Evolutionary conservation across 2,329 filamentous ascomycete genomes (phyloP), one percentile per base, ranked within the genome.

Genomic region (Anisogramma anomala): DNA sequence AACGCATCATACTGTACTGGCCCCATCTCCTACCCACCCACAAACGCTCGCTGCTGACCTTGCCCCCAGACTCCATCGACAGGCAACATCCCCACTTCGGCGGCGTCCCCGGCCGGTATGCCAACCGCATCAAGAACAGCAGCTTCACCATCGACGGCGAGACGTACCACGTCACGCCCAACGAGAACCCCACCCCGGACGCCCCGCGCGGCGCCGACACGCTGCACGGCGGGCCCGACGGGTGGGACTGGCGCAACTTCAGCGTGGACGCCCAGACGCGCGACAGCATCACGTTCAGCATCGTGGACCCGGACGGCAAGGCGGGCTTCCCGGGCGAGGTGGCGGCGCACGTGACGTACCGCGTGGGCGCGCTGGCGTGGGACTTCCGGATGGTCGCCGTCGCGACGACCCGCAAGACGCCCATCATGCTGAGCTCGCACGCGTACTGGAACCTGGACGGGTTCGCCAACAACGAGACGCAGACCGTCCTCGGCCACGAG

Each of bases 401-500:
- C 41, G 67, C 82, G 3, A 77, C 79, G 7, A 84, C 79, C 22
- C 76, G 83, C 63, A 80, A 78, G 63, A 88, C 84, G 5, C 84
- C 84, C 36, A 85, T 89, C 58, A 88, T 89, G 83, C 69, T 89
- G 43, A 83, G 73, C 55, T 71, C 66, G 50, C 68, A 84, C 66
- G 75, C 74, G 6, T 89, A 89, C 68, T 89, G 83, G 84, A 88
- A 88, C 58, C 67, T 89, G 33, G 83, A 88, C 53, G 84, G 79
- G 25, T 89, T 83, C 53, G 70, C 79, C 53, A 85, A 87, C 62
- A 75, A 80, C 43, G 69, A 82, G 56, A 83, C 80, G 2, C 66
- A 68, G 43, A 67, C 64, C 2, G 71, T 72, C 11, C 67, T 84
- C 40, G 83, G 87, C 63, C 80, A 87, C 64, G 81, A 78, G 11